phyloP scores from a whole-genome alignment of 495 filamentous ascomycete species.

The Podospora appendiculata region DNA sequence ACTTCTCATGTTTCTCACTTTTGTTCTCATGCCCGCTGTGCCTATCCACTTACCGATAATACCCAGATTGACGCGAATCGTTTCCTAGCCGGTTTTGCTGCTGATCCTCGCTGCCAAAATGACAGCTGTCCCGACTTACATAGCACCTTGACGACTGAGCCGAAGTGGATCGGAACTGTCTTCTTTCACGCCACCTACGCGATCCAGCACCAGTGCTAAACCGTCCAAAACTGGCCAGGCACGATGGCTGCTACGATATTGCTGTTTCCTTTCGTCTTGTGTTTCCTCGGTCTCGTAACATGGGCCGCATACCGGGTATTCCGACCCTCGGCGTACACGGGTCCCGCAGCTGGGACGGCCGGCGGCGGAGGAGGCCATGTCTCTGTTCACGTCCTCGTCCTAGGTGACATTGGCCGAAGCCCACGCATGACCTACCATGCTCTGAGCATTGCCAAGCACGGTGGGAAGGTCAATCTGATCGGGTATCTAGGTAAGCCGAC shows the following conservation, averaged over 20 bases:
- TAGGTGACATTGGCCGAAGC: conserved; percentile 95
- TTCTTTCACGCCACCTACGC: no score
- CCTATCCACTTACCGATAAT: no score
- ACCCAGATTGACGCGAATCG: no score
- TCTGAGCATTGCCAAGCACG: conserved; percentile 79
- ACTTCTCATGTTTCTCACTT: no score
- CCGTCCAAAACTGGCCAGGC: neutral
- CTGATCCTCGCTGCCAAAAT: no score
- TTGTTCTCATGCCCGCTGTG: no score
- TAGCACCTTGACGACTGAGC: no score
- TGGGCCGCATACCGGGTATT: conserved; percentile 3
- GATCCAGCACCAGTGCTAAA: no score
- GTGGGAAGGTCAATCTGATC: conserved; percentile 73
- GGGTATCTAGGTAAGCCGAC: conserved; percentile 66
- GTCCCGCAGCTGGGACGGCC: conserved; percentile 12
- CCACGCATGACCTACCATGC: conserved; percentile 99
- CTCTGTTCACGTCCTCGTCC: conserved; percentile 76
- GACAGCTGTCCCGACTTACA: no score
- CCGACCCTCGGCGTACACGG: conserved; percentile 12
- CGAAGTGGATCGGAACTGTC: no score
- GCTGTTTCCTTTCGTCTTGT: conserved; percentile 1
- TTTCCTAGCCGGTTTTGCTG: no score
- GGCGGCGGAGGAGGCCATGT: conserved; percentile 12
- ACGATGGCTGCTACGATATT: neutral
- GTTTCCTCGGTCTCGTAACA: neutral